Evolutionary conservation across 768 basidiomycete species (phyloP).

Genomic region (Suillus variegatus): DNA sequence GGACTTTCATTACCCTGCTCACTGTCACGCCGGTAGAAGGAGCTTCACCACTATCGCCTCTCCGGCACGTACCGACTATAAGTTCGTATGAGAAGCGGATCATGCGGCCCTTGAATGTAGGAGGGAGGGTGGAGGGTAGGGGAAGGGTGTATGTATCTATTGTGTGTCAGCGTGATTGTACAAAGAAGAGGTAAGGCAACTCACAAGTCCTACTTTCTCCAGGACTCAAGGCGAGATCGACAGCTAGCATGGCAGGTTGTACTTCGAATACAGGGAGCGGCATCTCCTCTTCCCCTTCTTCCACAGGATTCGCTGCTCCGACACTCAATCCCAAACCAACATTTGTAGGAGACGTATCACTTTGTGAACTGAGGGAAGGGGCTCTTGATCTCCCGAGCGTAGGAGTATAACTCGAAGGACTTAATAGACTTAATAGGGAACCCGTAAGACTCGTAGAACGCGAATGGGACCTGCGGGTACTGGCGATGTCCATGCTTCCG

Average conservation of each 20-base stretch:
- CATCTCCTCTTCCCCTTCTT: conserved; percentile 58
- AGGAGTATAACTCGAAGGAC: conserved; percentile 15
- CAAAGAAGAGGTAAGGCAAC: conserved; percentile 1
- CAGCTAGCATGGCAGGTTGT: conserved; percentile 84
- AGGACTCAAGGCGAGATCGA: conserved; percentile 80
- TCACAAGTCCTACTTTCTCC: conserved; percentile 84
- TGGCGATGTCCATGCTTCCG: conserved; percentile 79
- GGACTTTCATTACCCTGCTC: conserved; percentile 86
- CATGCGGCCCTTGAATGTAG: conserved; percentile 84
- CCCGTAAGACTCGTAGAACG: conserved; percentile 55
- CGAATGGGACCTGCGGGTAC: conserved; percentile 31
- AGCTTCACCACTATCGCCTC: conserved; percentile 37
- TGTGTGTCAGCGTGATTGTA: background rate
- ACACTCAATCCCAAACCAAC: conserved; percentile 27
- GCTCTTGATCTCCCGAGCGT: conserved; percentile 18
- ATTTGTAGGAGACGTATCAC: background rate
- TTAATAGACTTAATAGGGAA: conserved; percentile 47
- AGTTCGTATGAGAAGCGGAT: conserved; percentile 89
- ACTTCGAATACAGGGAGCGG: conserved; percentile 86
- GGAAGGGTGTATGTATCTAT: conserved; percentile 78
- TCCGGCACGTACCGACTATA: conserved; percentile 83
- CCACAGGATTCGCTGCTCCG: conserved; percentile 14
- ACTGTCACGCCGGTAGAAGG: conserved; percentile 45
- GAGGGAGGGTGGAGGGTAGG: conserved; percentile 82
- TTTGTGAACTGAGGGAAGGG: conserved; percentile 26